Conservation (phyloP, 805 yeast species). For the Saturnispora saitoi region DNA sequence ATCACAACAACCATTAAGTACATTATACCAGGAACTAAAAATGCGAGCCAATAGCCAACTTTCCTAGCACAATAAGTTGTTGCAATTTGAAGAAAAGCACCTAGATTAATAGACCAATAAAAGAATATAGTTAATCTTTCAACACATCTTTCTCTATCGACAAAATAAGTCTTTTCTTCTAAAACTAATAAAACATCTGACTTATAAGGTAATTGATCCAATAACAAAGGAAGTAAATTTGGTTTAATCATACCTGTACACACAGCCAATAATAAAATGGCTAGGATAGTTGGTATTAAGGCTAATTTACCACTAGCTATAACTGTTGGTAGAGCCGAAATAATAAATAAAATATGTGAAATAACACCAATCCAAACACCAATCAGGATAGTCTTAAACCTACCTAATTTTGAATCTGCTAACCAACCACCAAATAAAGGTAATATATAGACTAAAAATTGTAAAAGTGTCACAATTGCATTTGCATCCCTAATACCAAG, state of each 20-base stretch:
- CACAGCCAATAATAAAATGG: slow-evolving; percentile 32
- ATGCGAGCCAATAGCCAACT: slow-evolving; percentile 49
- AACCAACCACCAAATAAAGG: slow-evolving; percentile 46
- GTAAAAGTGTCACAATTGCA: slow-evolving; percentile 39
- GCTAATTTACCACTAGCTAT: slow-evolving; percentile 31
- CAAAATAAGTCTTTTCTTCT: slow-evolving; percentile 4
- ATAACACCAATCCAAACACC: slow-evolving; percentile 41
- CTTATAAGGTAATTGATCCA: slow-evolving; percentile 55
- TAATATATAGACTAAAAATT: slow-evolving; percentile 40
- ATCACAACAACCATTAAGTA: slow-evolving; percentile 45
- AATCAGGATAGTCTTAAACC: slow-evolving; percentile 40
- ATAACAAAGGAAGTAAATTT: slow-evolving; percentile 39
- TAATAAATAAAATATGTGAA: slow-evolving; percentile 39
- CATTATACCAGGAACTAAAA: slow-evolving; percentile 46
- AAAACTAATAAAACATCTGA: no score
- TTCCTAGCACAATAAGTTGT: slow-evolving; percentile 43
- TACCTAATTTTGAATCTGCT: slow-evolving; percentile 42
- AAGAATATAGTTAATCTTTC: slow-evolving; percentile 35
- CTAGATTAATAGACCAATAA: slow-evolving; percentile 49
- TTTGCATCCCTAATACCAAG: slow-evolving; percentile 38
- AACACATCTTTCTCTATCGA: slow-evolving; percentile 37
- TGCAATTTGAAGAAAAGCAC: slow-evolving; percentile 45
- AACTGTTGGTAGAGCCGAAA: slow-evolving; percentile 41
- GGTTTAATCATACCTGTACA: slow-evolving; percentile 52
- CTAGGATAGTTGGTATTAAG: slow-evolving; percentile 35